Percentiles rank a stretch among this genome's conserved stretches.
phyloP scores from a whole-genome alignment of 1,139 yeast genomes.

The Yamadazyma dushanensis region DNA sequence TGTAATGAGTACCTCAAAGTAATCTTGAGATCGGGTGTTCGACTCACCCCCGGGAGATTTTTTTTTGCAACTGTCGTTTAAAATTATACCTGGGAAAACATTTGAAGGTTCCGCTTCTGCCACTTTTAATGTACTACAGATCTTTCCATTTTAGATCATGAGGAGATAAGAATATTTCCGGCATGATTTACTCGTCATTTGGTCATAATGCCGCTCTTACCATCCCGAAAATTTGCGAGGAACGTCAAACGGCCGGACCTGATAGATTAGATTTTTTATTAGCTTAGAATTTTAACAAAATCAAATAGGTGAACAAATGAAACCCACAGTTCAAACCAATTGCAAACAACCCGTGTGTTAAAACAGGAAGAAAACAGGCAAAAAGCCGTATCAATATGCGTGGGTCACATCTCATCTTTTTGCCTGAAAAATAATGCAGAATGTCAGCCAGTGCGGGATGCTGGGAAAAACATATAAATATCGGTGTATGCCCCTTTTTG shows the following conservation, averaged over 20 bases:
- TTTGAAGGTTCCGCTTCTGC: too few species aligned
- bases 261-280: too few species aligned
- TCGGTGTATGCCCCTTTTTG: constrained; percentile 1
- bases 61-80: background rate
- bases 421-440: background rate
- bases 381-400: too few species aligned
- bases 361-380: too few species aligned
- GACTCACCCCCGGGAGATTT: constrained; percentile 79
- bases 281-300: too few species aligned
- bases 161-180: background rate
- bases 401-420: too few species aligned
- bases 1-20: constrained; percentile 53
- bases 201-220: background rate
- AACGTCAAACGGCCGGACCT: background rate
- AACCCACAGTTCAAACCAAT: too few species aligned
- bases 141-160: too few species aligned
- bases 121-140: too few species aligned
- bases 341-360: too few species aligned
- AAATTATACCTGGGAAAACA: too few species aligned
- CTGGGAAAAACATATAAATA: constrained; percentile 1
- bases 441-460: background rate
- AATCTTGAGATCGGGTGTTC: constrained; percentile 84
- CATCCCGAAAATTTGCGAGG: constrained; percentile 2
- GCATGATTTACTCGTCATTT: background rate
- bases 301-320: too few species aligned